Percentiles rank a stretch among this genome's conserved stretches.
Conservation (phyloP, 2,329 filamentous ascomycete genomes). For the Hypoxylon sp. region DNA sequence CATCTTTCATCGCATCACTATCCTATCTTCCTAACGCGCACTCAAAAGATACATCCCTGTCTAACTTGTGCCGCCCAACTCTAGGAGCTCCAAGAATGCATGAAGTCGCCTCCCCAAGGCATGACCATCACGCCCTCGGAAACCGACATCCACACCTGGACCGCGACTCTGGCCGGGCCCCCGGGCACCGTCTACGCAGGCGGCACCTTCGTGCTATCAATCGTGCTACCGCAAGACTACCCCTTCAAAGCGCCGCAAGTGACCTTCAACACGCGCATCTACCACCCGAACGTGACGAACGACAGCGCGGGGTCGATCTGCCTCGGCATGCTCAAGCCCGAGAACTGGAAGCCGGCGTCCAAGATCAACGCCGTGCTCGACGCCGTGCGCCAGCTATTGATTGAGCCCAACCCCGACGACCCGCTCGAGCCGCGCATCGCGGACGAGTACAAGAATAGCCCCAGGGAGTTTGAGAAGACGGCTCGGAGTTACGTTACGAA, state of each 20-base stretch:
- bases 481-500: conserved; percentile 80
- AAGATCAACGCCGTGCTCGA: conserved; percentile 82
- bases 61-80: not conserved
- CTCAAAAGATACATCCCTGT: not conserved
- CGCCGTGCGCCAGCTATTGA: conserved; percentile 80
- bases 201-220: conserved; percentile 80
- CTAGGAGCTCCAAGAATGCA: conserved; percentile 70
- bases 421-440: conserved; percentile 89
- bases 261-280: conserved; percentile 89
- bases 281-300: conserved; percentile 95
- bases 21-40: conserved; percentile 13
- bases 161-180: conserved; percentile 64
- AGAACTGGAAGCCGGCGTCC: conserved; percentile 93
- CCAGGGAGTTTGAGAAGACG: conserved; percentile 78
- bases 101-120: conserved; percentile 62
- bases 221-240: conserved; percentile 84
- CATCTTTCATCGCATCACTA: conserved; percentile 45
- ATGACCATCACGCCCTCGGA: conserved; percentile 63
- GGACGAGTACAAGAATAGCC: conserved; percentile 82
- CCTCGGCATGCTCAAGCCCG: conserved; percentile 83
- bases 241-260: conserved; percentile 90
- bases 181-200: conserved; percentile 66
- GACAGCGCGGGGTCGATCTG: conserved; percentile 89
- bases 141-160: conserved; percentile 67
- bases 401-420: conserved; percentile 89